phyloP scores from a whole-genome alignment of 2,329 filamentous ascomycete genomes.

The Calonectria pteridis region DNA sequence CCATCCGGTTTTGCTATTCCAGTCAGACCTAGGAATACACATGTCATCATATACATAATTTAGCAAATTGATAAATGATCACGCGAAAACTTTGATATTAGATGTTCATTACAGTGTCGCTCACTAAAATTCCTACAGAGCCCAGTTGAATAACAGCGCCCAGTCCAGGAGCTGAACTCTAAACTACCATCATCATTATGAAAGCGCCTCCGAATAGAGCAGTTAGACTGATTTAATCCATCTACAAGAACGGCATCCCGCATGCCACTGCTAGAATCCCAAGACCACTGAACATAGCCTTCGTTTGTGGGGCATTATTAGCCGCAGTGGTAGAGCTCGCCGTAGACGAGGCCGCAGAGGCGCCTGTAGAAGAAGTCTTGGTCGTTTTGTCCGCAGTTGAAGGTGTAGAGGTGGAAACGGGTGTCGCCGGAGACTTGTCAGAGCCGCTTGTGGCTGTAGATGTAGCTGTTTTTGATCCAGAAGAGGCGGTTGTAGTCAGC shows the following conservation, averaged over 20 bases:
- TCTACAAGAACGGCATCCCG: background rate
- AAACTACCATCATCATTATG: too few species aligned
- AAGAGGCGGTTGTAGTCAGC: background rate
- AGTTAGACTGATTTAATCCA: background rate
- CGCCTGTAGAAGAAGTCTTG: background rate
- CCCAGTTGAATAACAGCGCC: too few species aligned
- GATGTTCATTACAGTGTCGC: too few species aligned
- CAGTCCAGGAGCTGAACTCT: too few species aligned
- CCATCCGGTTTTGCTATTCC: too few species aligned
- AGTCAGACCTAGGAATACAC: too few species aligned
- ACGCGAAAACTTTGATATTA: too few species aligned
- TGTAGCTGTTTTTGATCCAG: background rate
- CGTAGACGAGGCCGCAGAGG: background rate
- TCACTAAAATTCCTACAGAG: too few species aligned
- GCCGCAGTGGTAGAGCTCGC: background rate
- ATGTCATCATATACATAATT: too few species aligned
- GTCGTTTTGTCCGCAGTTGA: background rate
- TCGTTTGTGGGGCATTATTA: background rate
- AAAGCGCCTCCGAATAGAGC: background rate
- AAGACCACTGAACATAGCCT: background rate
- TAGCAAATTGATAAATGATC: too few species aligned
- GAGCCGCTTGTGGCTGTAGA: background rate
- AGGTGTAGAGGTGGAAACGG: constrained; percentile 13
- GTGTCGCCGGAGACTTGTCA: background rate
- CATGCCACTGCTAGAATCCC: background rate